A percentile compares a stretch with the other conserved stretches of the same genome.
phyloP scores from a whole-genome alignment of 1,284 basidiomycete genomes.

The Phellopilus nigrolimitatus region DNA sequence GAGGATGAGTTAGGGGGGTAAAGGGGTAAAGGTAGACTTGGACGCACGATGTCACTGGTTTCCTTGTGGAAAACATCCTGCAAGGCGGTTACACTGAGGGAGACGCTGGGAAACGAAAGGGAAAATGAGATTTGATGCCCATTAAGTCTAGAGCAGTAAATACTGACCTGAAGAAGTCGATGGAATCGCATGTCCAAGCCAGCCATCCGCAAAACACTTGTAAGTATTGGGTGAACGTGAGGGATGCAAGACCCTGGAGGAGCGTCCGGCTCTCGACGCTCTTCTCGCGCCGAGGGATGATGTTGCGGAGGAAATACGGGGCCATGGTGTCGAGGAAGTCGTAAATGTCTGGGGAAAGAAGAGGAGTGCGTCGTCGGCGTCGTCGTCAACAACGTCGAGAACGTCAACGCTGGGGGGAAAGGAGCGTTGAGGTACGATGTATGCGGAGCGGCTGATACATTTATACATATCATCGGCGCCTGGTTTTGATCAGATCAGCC shows the following conservation, averaged over 20 bases:
- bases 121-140: too few relatives aligned
- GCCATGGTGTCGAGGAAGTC: slow-evolving; percentile 30
- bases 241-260: slow-evolving; percentile 33
- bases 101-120: too few relatives aligned
- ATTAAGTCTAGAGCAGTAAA: too few relatives aligned
- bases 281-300: slow-evolving; percentile 47
- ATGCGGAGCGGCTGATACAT: background rate
- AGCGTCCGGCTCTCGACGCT: slow-evolving; percentile 30
- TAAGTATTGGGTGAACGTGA: slow-evolving; percentile 45
- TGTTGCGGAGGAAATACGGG: slow-evolving; percentile 44
- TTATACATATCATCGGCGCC: background rate
- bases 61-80: slow-evolving; percentile 45
- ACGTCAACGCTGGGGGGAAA: background rate
- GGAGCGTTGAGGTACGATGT: background rate
- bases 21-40: background rate
- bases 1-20: background rate
- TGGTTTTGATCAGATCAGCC: background rate
- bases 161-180: slow-evolving; percentile 89
- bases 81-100: slow-evolving; percentile 61
- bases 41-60: slow-evolving; percentile 51
- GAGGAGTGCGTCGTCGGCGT: background rate
- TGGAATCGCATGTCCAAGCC: slow-evolving; percentile 76
- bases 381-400: background rate
- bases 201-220: slow-evolving; percentile 70
- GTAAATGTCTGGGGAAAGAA: background rate